A percentile compares a stretch with the other conserved stretches of the same genome.
Evolutionary conservation across 2,329 filamentous ascomycete genomes (phyloP).

Genomic region (Iodosphaeria phyllophila): DNA sequence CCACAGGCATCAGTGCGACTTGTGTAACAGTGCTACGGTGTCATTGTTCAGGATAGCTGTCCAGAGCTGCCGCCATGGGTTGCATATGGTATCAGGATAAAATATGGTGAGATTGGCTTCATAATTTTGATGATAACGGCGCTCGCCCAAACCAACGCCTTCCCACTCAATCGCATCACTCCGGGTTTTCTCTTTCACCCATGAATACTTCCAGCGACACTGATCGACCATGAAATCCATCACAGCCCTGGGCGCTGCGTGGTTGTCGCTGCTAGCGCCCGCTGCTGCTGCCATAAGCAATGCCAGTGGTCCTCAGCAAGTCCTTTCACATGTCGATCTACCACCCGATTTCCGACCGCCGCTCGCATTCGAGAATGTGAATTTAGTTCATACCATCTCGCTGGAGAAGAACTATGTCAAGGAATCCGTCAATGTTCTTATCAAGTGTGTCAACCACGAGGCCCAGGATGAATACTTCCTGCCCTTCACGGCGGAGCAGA

Average conservation of each 20-base stretch:
- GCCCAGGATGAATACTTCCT: slow-evolving; percentile 83
- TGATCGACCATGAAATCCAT: slow-evolving; percentile 24
- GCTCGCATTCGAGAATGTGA: slow-evolving; percentile 84
- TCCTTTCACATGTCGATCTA: slow-evolving; percentile 38
- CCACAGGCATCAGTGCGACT: too few species aligned
- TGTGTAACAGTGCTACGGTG: too few species aligned
- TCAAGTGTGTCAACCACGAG: slow-evolving; percentile 68
- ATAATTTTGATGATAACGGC: too few species aligned
- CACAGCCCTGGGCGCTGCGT: slow-evolving; percentile 28
- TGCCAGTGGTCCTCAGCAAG: slow-evolving; percentile 15
- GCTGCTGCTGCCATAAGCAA: slow-evolving; percentile 18
- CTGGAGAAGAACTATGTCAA: slow-evolving; percentile 83
- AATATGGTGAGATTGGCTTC: too few species aligned
- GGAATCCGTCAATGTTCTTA: slow-evolving; percentile 82
- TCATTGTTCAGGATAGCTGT: too few species aligned
- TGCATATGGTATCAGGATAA: too few species aligned
- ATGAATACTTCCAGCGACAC: slow-evolving; percentile 11
- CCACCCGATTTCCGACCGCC: slow-evolving; percentile 62
- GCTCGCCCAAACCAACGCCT: too few species aligned
- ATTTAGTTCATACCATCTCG: slow-evolving; percentile 77
- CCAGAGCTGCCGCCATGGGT: too few species aligned
- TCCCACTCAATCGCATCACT: too few species aligned
- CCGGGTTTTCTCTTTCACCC: slow-evolving; percentile 12
- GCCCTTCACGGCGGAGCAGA: slow-evolving; percentile 60
- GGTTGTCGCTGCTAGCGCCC: slow-evolving; percentile 36